Evolutionary conservation across 495 filamentous ascomycete species (phyloP).

Genomic region (Penicillium waksmanii): DNA sequence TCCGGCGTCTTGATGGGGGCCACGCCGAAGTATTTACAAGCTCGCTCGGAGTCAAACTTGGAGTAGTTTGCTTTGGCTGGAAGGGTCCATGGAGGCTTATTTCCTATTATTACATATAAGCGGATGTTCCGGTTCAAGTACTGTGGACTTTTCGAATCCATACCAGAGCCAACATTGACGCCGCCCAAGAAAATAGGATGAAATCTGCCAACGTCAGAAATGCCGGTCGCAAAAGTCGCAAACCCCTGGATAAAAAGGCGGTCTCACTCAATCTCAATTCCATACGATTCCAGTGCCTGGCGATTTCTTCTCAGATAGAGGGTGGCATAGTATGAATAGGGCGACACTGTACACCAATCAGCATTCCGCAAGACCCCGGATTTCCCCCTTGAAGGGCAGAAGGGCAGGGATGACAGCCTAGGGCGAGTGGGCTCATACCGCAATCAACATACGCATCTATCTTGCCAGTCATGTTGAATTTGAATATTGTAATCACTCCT

Average conservation of each 20-base stretch:
- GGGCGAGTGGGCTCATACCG: conserved; percentile 19
- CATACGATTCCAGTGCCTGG: conserved; percentile 54
- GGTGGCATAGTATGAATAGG: conserved; percentile 70
- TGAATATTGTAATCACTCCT: neutral
- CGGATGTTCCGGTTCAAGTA: neutral
- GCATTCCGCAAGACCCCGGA: conserved; percentile 1
- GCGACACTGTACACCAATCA: conserved; percentile 56
- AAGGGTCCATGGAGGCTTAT: conserved; percentile 73
- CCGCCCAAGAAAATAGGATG: conserved; percentile 75
- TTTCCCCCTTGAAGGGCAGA: neutral
- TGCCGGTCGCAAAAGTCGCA: neutral
- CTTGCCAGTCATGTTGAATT: conserved; percentile 27
- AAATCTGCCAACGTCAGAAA: conserved; percentile 48
- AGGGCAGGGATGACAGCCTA: neutral
- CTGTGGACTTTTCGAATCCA: conserved; percentile 10
- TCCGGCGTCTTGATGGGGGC: conserved; percentile 45
- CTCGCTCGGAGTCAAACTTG: conserved; percentile 56
- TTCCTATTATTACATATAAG: conserved; percentile 45
- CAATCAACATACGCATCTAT: conserved; percentile 36
- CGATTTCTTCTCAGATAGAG: conserved; percentile 60
- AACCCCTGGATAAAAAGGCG: neutral
- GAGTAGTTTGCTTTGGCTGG: conserved; percentile 66
- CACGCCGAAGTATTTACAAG: conserved; percentile 57
- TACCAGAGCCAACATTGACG: conserved; percentile 67
- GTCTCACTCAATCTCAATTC: conserved; percentile 64